phyloP scores from a whole-genome alignment of 2,329 filamentous ascomycete species.

The Onygena corvina region DNA sequence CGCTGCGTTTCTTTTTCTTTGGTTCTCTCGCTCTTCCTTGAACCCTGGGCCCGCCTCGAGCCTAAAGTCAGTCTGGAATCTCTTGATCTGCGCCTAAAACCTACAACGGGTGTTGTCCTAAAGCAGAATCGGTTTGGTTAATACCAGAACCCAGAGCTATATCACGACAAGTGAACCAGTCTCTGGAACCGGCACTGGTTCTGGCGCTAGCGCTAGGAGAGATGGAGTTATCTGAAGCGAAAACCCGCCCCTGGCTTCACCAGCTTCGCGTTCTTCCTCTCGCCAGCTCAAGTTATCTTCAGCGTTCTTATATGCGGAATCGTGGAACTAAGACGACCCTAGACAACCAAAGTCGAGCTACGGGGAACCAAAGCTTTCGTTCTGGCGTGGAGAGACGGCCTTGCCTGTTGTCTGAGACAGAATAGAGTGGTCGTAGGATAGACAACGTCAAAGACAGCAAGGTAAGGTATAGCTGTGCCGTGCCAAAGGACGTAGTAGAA shows the following conservation, averaged over 20 bases:
- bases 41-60: slow-evolving; percentile 6
- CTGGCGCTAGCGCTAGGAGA: not conserved
- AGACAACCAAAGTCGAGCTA: not conserved
- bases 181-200: not conserved
- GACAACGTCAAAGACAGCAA: no score
- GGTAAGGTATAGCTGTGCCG: no score
- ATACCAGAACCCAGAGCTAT: not conserved
- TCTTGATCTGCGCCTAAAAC: slow-evolving; percentile 7
- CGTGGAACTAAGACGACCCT: not conserved
- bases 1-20: slow-evolving; percentile 3
- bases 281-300: not conserved
- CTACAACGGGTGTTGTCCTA: not conserved
- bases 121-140: not conserved
- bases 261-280: not conserved
- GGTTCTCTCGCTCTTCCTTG: slow-evolving; percentile 3
- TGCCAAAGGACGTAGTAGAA: not conserved
- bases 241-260: not conserved
- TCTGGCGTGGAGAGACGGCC: no score
- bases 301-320: slow-evolving; percentile 2
- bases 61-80: slow-evolving; percentile 9
- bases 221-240: slow-evolving; percentile 7
- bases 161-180: not conserved
- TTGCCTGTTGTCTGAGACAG: no score
- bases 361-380: not conserved
- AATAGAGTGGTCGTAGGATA: no score